Base-by-base conservation (phyloP, 805 yeast species). In the Candida corydali region DNA sequence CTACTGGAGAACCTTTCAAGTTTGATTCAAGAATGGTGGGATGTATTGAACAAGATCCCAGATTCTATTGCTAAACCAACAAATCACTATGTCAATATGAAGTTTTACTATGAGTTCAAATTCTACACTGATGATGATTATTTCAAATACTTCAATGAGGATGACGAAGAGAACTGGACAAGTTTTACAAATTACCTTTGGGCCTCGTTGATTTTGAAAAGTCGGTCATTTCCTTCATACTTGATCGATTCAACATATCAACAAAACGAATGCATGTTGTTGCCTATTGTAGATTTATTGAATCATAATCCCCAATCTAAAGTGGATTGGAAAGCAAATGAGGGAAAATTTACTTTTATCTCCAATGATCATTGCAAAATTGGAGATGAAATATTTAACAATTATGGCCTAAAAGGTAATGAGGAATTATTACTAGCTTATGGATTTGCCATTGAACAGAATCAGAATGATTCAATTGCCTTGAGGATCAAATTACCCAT, bases 321-420 rank as follows among this genome's bases (percentile, higher is more conserved):
- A 14, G 89, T 86, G 1, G 61, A 73, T 14, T 89, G 97, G 97
- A 50, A 60, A 2, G 50, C 50, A 37, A 17, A 37, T 4, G 45
- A 43, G 12, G 48, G 40, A 1, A 44, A 51, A 1, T 72, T 75
- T 39, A 51, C 56, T n/a, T 79, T 80, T 45, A 26, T 4, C n/a
- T 54, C 75, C 0, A 61, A 65, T 14, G 36, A 33, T 26, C 55
- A 64, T 3, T 38, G 6, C 20, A 34, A 47, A n/a, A 33, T 39
- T 3, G 74, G 73, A 2, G 54, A 59, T 2, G 82, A 86, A 52
- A 43, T 89, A 1, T 85, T 60, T 59, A 88, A 88, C 54, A 85
- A 86, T 57, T 88, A 89, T 57, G 97, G 96, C 2, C 78, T 84
- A 37, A 88, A 87, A 56, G 83, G 93, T 0, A 88, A 87, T 51